A percentile compares a stretch with the other conserved stretches of the same genome.
Evolutionary conservation across 148 eudicot species (phyloP).

Genomic region (Camellia lanceoleosa): DNA sequence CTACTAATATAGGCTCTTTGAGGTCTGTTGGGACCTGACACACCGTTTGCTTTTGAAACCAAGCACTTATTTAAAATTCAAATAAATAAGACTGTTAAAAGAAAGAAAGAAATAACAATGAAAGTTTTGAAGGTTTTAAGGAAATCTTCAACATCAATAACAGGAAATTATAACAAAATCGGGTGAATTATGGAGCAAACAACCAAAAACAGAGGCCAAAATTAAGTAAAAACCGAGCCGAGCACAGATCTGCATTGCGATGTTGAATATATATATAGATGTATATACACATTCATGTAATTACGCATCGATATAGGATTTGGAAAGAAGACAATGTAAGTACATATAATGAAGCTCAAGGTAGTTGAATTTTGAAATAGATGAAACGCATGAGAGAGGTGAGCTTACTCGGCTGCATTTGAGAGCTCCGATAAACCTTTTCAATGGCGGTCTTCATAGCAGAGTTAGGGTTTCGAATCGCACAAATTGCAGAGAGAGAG

Average conservation of each 20-base stretch:
- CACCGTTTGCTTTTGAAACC: too few species aligned
- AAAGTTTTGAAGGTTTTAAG: too few species aligned
- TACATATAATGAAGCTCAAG: background rate
- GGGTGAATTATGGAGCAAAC: background rate
- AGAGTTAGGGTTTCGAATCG: constrained; percentile 36
- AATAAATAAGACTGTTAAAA: too few species aligned
- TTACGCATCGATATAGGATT: background rate
- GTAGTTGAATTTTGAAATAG: too few species aligned
- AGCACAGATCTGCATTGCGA: background rate
- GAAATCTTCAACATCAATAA: too few species aligned
- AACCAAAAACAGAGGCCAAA: background rate
- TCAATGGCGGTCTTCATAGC: constrained; percentile 5
- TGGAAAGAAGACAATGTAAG: background rate
- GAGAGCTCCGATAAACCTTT: constrained; percentile 10
- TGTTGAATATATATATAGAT: background rate
- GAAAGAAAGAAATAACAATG: too few species aligned
- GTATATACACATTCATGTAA: background rate
- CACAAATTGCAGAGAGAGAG: constrained; percentile 9
- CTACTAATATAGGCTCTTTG: too few species aligned
- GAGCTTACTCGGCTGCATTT: constrained; percentile 24
- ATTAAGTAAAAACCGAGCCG: background rate
- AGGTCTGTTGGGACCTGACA: too few species aligned
- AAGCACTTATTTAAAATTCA: too few species aligned
- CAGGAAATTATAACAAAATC: background rate
- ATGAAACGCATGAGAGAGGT: background rate